Evolutionary conservation across 2,329 filamentous ascomycete genomes (phyloP).

Genomic region (Fusarium foetens): DNA sequence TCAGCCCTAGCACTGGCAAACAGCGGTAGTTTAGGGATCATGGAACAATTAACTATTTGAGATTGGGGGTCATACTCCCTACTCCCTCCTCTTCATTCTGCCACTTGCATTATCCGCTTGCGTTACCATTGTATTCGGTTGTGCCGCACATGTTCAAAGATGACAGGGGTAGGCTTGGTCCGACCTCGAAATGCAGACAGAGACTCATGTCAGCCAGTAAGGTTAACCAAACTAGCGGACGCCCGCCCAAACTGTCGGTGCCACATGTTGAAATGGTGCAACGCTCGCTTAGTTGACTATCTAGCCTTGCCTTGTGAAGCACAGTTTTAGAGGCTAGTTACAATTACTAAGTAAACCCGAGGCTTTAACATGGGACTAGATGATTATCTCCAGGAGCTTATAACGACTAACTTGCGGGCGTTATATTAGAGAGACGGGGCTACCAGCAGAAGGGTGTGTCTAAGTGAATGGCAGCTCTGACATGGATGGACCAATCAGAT

Average conservation of each 20-base stretch:
- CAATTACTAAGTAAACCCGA: neutral
- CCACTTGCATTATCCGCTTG: neutral
- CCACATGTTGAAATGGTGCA: conserved; percentile 15
- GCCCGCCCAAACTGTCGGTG: conserved; percentile 22
- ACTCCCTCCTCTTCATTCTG: neutral
- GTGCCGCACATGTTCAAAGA: conserved; percentile 23
- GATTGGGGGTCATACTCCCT: neutral
- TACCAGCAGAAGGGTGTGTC: neutral
- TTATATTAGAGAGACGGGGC: neutral
- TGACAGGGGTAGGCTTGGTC: conserved; percentile 8
- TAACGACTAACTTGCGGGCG: neutral
- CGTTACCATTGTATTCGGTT: conserved; percentile 20
- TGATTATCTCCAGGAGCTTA: neutral
- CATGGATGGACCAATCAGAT: neutral
- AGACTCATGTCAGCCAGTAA: conserved; percentile 10
- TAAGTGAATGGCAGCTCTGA: neutral
- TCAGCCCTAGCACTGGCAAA: conserved; percentile 27
- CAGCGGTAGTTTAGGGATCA: neutral
- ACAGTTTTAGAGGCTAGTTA: neutral
- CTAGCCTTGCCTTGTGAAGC: conserved; percentile 8
- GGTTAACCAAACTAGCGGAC: conserved; percentile 20
- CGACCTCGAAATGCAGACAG: conserved; percentile 15
- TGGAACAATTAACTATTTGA: neutral
- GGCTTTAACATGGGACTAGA: neutral
- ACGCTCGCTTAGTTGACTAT: neutral